Percentiles rank a stretch among this genome's conserved stretches.
Evolutionary conservation across 1,284 basidiomycete species (phyloP).

Genomic region (Austroboletus novae-zelandiae): DNA sequence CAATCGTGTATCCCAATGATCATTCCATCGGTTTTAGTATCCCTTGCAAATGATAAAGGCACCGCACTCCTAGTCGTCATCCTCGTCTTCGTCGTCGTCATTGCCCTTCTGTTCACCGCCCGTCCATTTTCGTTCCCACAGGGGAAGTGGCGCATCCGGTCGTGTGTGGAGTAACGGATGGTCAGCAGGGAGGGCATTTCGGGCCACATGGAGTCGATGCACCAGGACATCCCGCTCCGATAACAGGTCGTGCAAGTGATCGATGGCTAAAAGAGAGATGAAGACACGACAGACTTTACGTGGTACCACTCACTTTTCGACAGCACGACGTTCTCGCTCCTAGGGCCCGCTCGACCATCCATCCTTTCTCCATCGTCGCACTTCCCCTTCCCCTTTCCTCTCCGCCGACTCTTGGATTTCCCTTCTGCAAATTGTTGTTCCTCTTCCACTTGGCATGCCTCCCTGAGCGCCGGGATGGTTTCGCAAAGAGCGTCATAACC

Average conservation of each 20-base stretch:
- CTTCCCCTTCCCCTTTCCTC: slow-evolving; percentile 31
- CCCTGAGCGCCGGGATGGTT: slow-evolving; percentile 73
- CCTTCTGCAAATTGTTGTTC: slow-evolving; percentile 34
- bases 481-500: slow-evolving; percentile 86
- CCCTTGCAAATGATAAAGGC: not conserved
- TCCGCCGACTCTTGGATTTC: slow-evolving; percentile 32
- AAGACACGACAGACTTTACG: slow-evolving; percentile 4
- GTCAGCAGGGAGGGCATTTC: slow-evolving; percentile 48
- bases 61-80: slow-evolving; percentile 19
- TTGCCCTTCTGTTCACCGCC: slow-evolving; percentile 57
- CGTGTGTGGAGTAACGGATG: slow-evolving; percentile 49
- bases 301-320: slow-evolving; percentile 65
- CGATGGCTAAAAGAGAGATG: slow-evolving; percentile 61
- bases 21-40: not conserved
- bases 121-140: slow-evolving; percentile 78
- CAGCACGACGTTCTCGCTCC: slow-evolving; percentile 83
- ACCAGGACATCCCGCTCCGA: slow-evolving; percentile 54
- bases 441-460: slow-evolving; percentile 67
- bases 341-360: slow-evolving; percentile 79
- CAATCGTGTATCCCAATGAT: not conserved
- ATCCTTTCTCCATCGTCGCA: slow-evolving; percentile 54
- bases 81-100: slow-evolving; percentile 48
- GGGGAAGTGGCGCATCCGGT: slow-evolving; percentile 38
- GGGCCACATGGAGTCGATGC: slow-evolving; percentile 59
- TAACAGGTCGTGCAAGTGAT: slow-evolving; percentile 69